Percentiles rank a stretch among this genome's conserved stretches.
These are phyloP conservation scores for Cercospora canescens DNA, from an alignment of 2,329 filamentous ascomycete genomes.

Conservation along the genomic window DNA sequence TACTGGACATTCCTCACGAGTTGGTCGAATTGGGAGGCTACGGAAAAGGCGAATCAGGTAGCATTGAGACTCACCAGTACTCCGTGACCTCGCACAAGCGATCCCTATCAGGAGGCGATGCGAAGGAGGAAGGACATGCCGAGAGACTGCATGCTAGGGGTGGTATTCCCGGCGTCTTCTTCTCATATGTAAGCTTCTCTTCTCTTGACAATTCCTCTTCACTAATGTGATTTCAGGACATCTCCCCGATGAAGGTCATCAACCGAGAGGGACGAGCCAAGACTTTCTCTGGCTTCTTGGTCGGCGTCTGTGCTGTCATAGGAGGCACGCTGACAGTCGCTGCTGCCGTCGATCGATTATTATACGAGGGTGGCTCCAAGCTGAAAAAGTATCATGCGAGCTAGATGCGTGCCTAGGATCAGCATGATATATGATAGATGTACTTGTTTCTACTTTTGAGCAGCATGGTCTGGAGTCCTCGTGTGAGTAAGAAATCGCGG, in stretches of 20 bases:
- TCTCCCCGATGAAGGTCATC: constrained; percentile 99
- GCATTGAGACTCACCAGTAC: constrained; percentile 97
- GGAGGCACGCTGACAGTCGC: constrained; percentile 95
- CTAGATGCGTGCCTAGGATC: constrained; percentile 34
- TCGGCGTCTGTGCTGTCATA: constrained; percentile 90
- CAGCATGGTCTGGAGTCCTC: constrained; percentile 1
- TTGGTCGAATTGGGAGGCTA: constrained; percentile 67
- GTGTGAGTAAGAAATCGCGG: background rate
- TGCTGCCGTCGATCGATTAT: constrained; percentile 83
- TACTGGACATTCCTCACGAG: constrained; percentile 42
- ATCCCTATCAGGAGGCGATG: constrained; percentile 79
- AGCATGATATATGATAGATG: constrained; percentile 8
- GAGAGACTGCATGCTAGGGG: constrained; percentile 86
- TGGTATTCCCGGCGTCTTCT: constrained; percentile 96
- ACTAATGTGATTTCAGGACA: constrained; percentile 56
- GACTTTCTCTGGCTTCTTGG: constrained; percentile 87
- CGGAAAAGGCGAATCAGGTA: constrained; percentile 66
- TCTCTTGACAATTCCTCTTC: background rate
- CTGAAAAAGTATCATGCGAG: constrained; percentile 81
- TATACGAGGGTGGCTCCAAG: constrained; percentile 84
- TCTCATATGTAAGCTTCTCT: constrained; percentile 79
- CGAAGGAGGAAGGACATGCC: constrained; percentile 83
- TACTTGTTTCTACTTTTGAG: background rate
- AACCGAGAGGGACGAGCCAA: constrained; percentile 91
- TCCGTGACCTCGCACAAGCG: constrained; percentile 96